A percentile compares a stretch with the other conserved stretches of the same genome.
Conservation (phyloP, 2,329 filamentous ascomycete species). For the Harringtonia lauricola region DNA sequence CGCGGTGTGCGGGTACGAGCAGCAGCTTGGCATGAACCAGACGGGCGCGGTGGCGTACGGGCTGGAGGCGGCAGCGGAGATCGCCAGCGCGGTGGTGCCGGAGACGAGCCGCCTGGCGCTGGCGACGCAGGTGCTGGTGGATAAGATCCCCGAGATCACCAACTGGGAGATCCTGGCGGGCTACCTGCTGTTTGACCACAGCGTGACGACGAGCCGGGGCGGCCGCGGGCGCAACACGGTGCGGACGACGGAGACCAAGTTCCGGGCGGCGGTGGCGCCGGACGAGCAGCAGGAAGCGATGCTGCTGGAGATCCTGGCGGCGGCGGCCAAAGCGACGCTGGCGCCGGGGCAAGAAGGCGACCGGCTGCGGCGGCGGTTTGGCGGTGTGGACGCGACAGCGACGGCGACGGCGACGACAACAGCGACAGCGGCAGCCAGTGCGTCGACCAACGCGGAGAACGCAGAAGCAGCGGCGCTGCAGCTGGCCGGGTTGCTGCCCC, state of each 20-base stretch:
- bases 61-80: slow-evolving; percentile 24
- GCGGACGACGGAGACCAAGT: slow-evolving; percentile 39
- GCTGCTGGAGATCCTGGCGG: slow-evolving; percentile 76
- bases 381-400: slow-evolving; percentile 35
- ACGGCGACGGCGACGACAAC: too few relatives aligned
- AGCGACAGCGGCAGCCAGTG: neutral
- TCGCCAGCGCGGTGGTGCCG: slow-evolving; percentile 44
- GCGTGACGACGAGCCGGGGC: slow-evolving; percentile 39
- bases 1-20: slow-evolving; percentile 71
- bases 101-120: slow-evolving; percentile 72
- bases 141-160: slow-evolving; percentile 67
- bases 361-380: slow-evolving; percentile 36
- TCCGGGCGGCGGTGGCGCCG: slow-evolving; percentile 65
- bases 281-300: slow-evolving; percentile 69
- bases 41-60: slow-evolving; percentile 14
- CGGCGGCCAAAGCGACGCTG: slow-evolving; percentile 67
- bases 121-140: slow-evolving; percentile 76
- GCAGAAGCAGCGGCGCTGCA: slow-evolving; percentile 71
- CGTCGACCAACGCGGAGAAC: slow-evolving; percentile 36
- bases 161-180: slow-evolving; percentile 84
- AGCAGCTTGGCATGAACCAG: slow-evolving; percentile 42
- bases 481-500: slow-evolving; percentile 69
- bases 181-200: slow-evolving; percentile 89
- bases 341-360: slow-evolving; percentile 52
- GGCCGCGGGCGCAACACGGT: slow-evolving; percentile 11